These are phyloP conservation scores for Mariannaea elegans DNA, from an alignment of 2,329 filamentous ascomycete genomes.

Conservation along the genomic window DNA sequence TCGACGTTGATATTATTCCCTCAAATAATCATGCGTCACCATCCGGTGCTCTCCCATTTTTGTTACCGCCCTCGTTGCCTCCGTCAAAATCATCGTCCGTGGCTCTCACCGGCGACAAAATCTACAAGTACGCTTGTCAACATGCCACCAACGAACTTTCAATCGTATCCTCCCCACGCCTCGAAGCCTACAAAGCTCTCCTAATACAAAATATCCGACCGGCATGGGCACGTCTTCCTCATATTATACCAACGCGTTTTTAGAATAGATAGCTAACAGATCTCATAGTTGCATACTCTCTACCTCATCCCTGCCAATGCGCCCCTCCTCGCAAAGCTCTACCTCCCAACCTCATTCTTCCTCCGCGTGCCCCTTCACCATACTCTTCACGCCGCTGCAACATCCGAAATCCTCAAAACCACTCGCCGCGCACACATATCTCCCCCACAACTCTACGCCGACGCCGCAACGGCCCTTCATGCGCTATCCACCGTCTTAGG, in stretches of 20 bases:
- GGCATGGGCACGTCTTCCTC: constrained; percentile 73
- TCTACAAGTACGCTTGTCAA: constrained; percentile 74
- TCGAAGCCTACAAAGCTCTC: constrained; percentile 81
- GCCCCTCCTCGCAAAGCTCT: constrained; percentile 73
- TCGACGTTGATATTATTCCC: constrained; percentile 72
- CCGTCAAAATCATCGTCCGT: constrained; percentile 59
- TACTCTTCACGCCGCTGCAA: constrained; percentile 77
- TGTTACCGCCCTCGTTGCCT: constrained; percentile 65
- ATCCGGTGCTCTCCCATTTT: constrained; percentile 85
- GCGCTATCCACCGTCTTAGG: constrained; percentile 56
- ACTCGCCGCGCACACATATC: constrained; percentile 52
- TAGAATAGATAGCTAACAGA: constrained; percentile 13
- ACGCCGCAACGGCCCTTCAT: constrained; percentile 55
- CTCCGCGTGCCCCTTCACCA: constrained; percentile 71
- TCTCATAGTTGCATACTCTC: constrained; percentile 75
- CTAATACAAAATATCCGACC: constrained; percentile 80
- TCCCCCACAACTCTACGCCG: constrained; percentile 50
- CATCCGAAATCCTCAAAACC: constrained; percentile 75
- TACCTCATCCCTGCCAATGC: constrained; percentile 79
- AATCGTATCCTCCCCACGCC: constrained; percentile 62
- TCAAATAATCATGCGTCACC: constrained; percentile 96
- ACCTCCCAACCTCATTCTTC: constrained; percentile 72
- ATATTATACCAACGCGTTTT: neutral
- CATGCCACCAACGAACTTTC: constrained; percentile 48
- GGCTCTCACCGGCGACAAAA: constrained; percentile 61